These are phyloP conservation scores for Tremella fuciformis DNA, from an alignment of 768 basidiomycete genomes.

Conservation along the genomic window DNA sequence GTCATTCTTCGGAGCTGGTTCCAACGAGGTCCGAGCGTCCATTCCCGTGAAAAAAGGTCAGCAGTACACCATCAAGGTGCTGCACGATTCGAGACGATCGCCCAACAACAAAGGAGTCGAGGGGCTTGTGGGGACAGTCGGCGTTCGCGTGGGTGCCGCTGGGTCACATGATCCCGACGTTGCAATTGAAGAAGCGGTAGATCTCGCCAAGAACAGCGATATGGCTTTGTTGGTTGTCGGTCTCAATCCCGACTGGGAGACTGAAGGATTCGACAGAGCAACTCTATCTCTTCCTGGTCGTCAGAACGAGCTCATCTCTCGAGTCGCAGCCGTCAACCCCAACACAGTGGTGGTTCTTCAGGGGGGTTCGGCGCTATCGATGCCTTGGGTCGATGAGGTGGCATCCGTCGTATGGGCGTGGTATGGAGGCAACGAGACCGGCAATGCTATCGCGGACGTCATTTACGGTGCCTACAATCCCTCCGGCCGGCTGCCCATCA, in stretches of 20 bases:
- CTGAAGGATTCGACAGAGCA: conserved; percentile 68
- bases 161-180: conserved; percentile 62
- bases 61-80: conserved; percentile 61
- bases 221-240: conserved; percentile 38
- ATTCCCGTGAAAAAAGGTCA: conserved; percentile 24
- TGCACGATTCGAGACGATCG: conserved; percentile 30
- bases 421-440: conserved; percentile 49
- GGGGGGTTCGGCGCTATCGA: conserved; percentile 58
- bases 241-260: conserved; percentile 54
- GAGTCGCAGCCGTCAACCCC: conserved; percentile 40
- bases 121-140: conserved; percentile 12
- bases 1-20: conserved; percentile 69
- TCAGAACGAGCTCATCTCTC: conserved; percentile 41
- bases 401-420: conserved; percentile 60
- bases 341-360: conserved; percentile 43
- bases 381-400: conserved; percentile 68
- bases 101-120: neutral
- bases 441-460: conserved; percentile 50
- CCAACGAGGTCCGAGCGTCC: conserved; percentile 32
- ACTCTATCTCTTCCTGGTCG: conserved; percentile 54
- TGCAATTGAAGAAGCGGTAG: conserved; percentile 61
- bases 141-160: conserved; percentile 30
- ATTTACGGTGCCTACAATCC: conserved; percentile 49
- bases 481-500: conserved; percentile 44
- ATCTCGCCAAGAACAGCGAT: conserved; percentile 60